Base-by-base conservation (phyloP, 2,329 filamentous ascomycete species). In the Xylaria arbuscula region DNA sequence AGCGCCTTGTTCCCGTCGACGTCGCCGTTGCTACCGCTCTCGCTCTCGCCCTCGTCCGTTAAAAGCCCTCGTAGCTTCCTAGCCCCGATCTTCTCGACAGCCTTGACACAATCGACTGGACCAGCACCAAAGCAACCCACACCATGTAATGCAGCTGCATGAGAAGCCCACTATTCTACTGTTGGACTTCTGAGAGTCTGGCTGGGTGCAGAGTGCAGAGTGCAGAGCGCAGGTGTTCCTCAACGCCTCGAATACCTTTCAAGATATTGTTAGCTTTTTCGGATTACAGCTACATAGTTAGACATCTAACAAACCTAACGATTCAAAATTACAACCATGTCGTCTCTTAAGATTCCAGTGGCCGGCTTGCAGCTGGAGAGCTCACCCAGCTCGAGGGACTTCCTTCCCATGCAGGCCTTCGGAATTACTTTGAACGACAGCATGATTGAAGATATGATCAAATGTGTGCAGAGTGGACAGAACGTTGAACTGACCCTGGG, bases 391-490 rank as follows among this genome's bases (percentile, higher is more conserved):
- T 77, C 80, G 64, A 77, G 73, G 74, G 80, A 81, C 60, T 78
- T 80, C 66, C 79, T 86, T 45, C 86, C 85, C 9, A 80, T 82
- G 36, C 87, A 89, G 74, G 86, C 86, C 38, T 87, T 90, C 75
- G 84, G 86, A 70, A 80, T 91, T 64, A 84, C 82, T n/a, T 79
- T 91, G 70, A 84, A 81, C 73, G 85, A 89, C 76, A 82, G 81
- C 76, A 82, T 88, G 60, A 86, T 91, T 73, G 86, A 89, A 76
- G 83, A 87, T 70, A 87, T 91, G 85, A 89, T 91, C 72, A 83
- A 83, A 77, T 87, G 85, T 74, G 83, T 87, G 47, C 85, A 86
- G 74, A 83, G 84, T 80, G 87, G 87, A 59, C 83, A 87, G 64
- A 81, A 84, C 54, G 83, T 90, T 62, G 82, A 87, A 74, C 80